These are phyloP conservation scores for Umbellularia californica DNA, from an alignment of 164 flowering plant genomes.

Conservation along the genomic window DNA sequence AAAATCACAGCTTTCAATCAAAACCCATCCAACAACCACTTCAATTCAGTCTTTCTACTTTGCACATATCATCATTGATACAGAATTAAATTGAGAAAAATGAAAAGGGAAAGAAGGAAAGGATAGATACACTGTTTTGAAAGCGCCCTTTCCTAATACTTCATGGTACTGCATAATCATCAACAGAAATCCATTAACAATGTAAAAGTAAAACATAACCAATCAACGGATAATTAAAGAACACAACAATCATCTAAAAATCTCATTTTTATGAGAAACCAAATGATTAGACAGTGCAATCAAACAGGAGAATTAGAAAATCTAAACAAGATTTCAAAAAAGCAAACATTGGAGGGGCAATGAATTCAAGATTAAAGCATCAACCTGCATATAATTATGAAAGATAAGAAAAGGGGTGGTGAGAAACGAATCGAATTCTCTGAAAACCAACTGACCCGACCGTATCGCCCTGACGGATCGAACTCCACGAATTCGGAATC, in stretches of 20 bases:
- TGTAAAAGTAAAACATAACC: neutral
- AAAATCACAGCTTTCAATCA: conserved; percentile 31
- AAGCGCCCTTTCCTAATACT: conserved; percentile 92
- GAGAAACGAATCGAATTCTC: neutral
- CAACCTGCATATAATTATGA: too few species aligned
- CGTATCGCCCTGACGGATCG: conserved; percentile 88
- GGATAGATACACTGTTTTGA: conserved; percentile 90
- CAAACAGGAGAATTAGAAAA: neutral
- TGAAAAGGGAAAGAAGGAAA: conserved; percentile 13
- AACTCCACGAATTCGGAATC: conserved; percentile 70
- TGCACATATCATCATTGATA: neutral
- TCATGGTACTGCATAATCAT: conserved; percentile 74
- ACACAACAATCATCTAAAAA: neutral
- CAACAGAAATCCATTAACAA: conserved; percentile 1
- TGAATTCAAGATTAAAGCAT: neutral
- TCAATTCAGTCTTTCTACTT: neutral
- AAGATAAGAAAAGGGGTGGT: neutral
- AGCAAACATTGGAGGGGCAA: neutral
- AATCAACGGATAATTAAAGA: neutral
- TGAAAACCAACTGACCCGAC: conserved; percentile 58
- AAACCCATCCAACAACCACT: neutral
- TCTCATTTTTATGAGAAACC: neutral
- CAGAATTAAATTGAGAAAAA: neutral
- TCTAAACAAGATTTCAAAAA: neutral
- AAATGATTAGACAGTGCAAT: neutral